Base-by-base conservation (phyloP, 1,284 basidiomycete species). In the Crucibulum cyathiforme region DNA sequence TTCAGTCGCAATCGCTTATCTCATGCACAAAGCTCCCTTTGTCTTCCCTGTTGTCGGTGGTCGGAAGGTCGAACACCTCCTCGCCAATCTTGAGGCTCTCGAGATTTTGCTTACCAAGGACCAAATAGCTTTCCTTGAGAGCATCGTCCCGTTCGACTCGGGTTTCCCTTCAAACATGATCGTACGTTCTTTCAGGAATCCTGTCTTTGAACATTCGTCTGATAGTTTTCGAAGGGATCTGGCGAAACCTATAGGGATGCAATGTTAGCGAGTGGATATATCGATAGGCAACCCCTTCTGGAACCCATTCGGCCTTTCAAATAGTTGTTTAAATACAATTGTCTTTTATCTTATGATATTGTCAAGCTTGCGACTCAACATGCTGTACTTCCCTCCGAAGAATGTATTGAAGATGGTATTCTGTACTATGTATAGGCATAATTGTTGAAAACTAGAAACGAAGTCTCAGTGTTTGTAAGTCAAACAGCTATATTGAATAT, bases 21-120 rank as follows among this genome's bases (percentile, higher is more conserved):
- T 82, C 17, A 74, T 82, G 77, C 77, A 80, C 58, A 83, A 83
- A 65, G 68, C 75, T 0, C 76, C 82, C 0, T 79, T 81, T 63
- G 80, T 84, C 12, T 83, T 83, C 64, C 82, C 82, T 0, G 72
- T 82, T 51, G 63, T 83, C n/a, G 83, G 84, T 1, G 80, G 81
- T 0, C 78, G 84, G 54, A 85, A 84, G 64, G 70, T 82, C 46
- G 78, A 82, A 53, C 81, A 85, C 43, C 70, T 86, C 2, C 36
- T 74, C 34, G 75, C 72, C 17, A 85, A 85, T 65, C 68, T 85
- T 53, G 73, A 82, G 52, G 80, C 82, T 1, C 76, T 86, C 36
- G 68, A 74, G 19, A 74, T 86, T 54, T 59, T 64, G 7, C 73
- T 85, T 41, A 72, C 73, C 10, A 55, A 66, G 2, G 77, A 77